Conservation (phyloP, 2,329 filamentous ascomycete genomes). For the Ophiognomonia clavigignenti-juglandacearum region DNA sequence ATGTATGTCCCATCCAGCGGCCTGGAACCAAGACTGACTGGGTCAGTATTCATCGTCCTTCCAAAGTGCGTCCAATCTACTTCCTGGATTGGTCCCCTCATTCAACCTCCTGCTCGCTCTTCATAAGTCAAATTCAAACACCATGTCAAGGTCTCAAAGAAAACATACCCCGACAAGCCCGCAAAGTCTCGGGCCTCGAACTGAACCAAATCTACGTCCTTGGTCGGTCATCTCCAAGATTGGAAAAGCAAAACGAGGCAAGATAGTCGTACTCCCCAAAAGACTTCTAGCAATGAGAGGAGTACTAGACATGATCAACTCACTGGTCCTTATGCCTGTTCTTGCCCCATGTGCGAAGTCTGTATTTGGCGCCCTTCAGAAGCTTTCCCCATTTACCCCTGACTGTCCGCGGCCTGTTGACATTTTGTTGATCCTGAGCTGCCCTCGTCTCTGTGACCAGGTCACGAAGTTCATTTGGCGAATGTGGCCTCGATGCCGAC, state of each 20-base stretch:
- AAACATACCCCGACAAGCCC: neutral
- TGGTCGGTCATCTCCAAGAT: neutral
- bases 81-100: neutral
- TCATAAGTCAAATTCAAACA: neutral
- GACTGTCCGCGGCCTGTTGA: neutral
- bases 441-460: neutral
- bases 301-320: neutral
- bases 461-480: neutral
- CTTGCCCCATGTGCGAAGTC: slow-evolving; percentile 11
- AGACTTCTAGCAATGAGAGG: neutral
- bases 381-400: slow-evolving; percentile 11
- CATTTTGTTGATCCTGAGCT: neutral
- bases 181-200: neutral
- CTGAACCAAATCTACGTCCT: neutral
- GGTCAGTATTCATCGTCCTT: no score
- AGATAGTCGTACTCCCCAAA: neutral
- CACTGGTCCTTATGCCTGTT: slow-evolving; percentile 2
- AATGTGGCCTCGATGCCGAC: neutral
- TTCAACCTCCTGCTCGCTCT: neutral
- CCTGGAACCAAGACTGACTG: no score
- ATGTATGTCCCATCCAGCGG: no score
- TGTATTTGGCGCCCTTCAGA: slow-evolving; percentile 12
- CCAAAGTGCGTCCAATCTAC: no score
- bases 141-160: no score
- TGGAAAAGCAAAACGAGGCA: neutral